Conservation (phyloP, 2,329 filamentous ascomycete genomes). For the Boeremia lycopersici region DNA sequence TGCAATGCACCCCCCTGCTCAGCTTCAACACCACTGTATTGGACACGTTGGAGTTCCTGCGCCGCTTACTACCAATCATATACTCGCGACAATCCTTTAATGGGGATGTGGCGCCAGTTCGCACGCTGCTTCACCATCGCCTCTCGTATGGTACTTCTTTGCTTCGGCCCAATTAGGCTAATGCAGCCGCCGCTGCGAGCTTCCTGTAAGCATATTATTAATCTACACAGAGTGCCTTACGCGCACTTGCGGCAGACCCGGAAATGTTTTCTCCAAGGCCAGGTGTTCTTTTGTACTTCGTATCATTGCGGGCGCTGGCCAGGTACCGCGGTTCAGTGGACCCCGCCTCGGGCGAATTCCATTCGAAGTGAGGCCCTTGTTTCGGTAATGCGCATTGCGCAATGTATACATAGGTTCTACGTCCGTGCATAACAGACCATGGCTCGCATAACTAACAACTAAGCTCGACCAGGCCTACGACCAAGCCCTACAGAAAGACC, state of each 20-base stretch:
- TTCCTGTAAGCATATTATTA: slow-evolving; percentile 30
- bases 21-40: slow-evolving; percentile 18
- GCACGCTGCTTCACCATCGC: slow-evolving; percentile 1
- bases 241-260: slow-evolving; percentile 8
- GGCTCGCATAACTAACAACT: neutral
- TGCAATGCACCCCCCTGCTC: slow-evolving; percentile 9
- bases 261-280: slow-evolving; percentile 24
- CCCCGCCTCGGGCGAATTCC: neutral
- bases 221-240: slow-evolving; percentile 24
- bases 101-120: slow-evolving; percentile 1
- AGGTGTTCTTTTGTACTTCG: slow-evolving; percentile 32
- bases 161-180: slow-evolving; percentile 18
- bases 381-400: slow-evolving; percentile 6
- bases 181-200: slow-evolving; percentile 19
- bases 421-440: slow-evolving; percentile 2
- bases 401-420: neutral
- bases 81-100: slow-evolving; percentile 2
- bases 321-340: neutral
- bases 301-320: neutral
- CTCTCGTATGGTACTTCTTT: slow-evolving; percentile 3
- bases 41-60: slow-evolving; percentile 32
- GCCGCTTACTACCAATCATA: slow-evolving; percentile 12
- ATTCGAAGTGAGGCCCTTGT: slow-evolving; percentile 8
- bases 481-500: neutral
- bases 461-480: neutral